A percentile compares a stretch with the other conserved stretches of the same genome.
Evolutionary conservation across 208 protist genomes (phyloP).

Genomic region (Trypanosoma cruzi): DNA sequence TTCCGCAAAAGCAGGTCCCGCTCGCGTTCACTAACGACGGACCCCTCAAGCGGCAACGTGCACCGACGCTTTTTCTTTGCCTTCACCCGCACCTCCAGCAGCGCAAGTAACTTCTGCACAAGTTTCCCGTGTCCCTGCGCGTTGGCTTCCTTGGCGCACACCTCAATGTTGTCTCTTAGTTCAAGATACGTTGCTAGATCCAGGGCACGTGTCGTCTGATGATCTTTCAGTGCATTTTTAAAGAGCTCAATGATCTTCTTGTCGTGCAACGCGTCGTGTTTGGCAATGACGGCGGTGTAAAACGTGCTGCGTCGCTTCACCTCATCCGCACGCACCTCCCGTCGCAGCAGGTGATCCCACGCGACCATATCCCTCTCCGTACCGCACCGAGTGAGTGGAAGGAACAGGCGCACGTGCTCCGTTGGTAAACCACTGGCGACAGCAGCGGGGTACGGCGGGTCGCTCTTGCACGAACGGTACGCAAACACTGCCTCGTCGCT

Average conservation of each 20-base stretch:
- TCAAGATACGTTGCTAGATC: constrained; percentile 84
- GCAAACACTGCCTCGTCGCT: constrained; percentile 66
- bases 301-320: constrained; percentile 68
- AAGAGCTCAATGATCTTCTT: constrained; percentile 80
- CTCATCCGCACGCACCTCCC: constrained; percentile 76
- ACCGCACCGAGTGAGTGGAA: constrained; percentile 57
- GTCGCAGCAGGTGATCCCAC: constrained; percentile 76
- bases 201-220: constrained; percentile 74
- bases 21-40: constrained; percentile 59
- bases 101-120: constrained; percentile 66
- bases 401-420: constrained; percentile 61
- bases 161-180: constrained; percentile 77
- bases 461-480: constrained; percentile 62
- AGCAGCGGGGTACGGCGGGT: constrained; percentile 73
- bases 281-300: constrained; percentile 73
- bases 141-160: constrained; percentile 71
- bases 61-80: constrained; percentile 64
- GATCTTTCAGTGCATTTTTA: constrained; percentile 50
- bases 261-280: constrained; percentile 80
- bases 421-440: constrained; percentile 63
- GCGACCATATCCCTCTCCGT: constrained; percentile 36
- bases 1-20: constrained; percentile 70
- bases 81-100: constrained; percentile 72
- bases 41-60: constrained; percentile 64
- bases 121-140: constrained; percentile 55